Evolutionary conservation across 306 rosid genomes (phyloP).

Genomic region (Acacia confusa): DNA sequence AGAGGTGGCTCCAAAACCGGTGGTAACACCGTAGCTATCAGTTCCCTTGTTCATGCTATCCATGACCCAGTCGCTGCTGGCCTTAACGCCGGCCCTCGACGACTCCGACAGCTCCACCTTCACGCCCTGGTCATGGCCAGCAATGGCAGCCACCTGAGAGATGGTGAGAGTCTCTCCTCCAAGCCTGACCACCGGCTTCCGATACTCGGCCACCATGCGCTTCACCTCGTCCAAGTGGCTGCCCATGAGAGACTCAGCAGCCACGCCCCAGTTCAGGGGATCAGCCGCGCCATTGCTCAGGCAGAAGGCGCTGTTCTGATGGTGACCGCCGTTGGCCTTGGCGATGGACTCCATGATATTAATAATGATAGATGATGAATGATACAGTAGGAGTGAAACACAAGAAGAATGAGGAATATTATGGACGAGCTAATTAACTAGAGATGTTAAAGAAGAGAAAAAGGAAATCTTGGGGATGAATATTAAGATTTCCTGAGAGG

Average conservation of each 20-base stretch:
- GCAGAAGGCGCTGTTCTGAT: slow-evolving; percentile 49
- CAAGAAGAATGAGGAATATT: neutral
- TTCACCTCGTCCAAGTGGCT: slow-evolving; percentile 86
- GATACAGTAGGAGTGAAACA: neutral
- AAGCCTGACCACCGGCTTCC: slow-evolving; percentile 58
- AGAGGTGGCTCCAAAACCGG: slow-evolving; percentile 91
- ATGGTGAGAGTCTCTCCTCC: slow-evolving; percentile 79
- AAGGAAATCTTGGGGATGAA: slow-evolving; percentile 4
- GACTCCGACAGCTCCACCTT: slow-evolving; percentile 69
- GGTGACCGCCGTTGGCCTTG: slow-evolving; percentile 24
- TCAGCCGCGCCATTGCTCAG: slow-evolving; percentile 28
- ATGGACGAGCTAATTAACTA: no score
- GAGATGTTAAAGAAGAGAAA: neutral
- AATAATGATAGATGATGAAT: neutral
- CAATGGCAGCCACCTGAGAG: slow-evolving; percentile 83
- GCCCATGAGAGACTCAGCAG: slow-evolving; percentile 68
- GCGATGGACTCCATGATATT: slow-evolving; percentile 36
- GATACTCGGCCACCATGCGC: slow-evolving; percentile 80
- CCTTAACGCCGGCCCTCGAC: slow-evolving; percentile 73
- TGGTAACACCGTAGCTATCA: slow-evolving; percentile 88
- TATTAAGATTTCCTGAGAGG: slow-evolving; percentile 30
- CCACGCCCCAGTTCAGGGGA: slow-evolving; percentile 69
- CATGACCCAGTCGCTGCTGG: slow-evolving; percentile 95
- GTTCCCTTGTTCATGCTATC: slow-evolving; percentile 74
- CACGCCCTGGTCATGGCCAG: slow-evolving; percentile 36